Conservation (phyloP, 1,284 basidiomycete genomes). For the Pholiota adiposa region DNA sequence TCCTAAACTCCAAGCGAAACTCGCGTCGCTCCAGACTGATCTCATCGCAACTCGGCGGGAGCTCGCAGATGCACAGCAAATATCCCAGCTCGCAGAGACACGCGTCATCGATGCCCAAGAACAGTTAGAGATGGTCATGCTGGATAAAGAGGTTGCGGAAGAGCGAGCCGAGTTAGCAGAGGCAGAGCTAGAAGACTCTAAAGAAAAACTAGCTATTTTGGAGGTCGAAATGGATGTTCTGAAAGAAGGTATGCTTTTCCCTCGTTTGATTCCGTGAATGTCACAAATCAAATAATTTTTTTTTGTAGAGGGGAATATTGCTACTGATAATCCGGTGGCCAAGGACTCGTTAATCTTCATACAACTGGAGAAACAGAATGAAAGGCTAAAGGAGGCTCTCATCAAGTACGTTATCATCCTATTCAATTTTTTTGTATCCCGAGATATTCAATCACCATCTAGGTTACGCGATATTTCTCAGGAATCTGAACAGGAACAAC, state of each 20-base stretch:
- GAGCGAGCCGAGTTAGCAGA: conserved; percentile 87
- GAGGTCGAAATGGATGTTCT: conserved; percentile 87
- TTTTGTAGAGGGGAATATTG: conserved; percentile 27
- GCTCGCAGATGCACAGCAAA: conserved; percentile 69
- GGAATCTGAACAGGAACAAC: conserved; percentile 88
- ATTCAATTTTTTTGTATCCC: not conserved
- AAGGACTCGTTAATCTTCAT: conserved; percentile 82
- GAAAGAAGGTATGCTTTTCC: conserved; percentile 39
- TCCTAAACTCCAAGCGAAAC: conserved; percentile 89
- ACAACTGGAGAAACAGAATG: conserved; percentile 96
- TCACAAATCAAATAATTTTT: not conserved
- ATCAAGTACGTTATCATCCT: conserved; percentile 59
- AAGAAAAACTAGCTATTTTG: conserved; percentile 79
- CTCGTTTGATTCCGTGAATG: not conserved
- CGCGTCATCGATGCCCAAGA: conserved; percentile 72
- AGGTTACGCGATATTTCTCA: conserved; percentile 88
- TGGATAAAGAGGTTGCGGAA: conserved; percentile 98
- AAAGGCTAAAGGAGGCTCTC: conserved; percentile 92
- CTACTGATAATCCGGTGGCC: conserved; percentile 40
- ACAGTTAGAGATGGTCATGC: conserved; percentile 91
- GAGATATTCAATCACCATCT: conserved; percentile 5
- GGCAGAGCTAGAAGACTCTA: conserved; percentile 75
- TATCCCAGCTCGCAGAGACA: conserved; percentile 44
- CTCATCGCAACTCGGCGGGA: conserved; percentile 71
- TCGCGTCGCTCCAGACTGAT: conserved; percentile 80